Conservation (phyloP, 257 asterid species). For the Henckelia pumila region DNA sequence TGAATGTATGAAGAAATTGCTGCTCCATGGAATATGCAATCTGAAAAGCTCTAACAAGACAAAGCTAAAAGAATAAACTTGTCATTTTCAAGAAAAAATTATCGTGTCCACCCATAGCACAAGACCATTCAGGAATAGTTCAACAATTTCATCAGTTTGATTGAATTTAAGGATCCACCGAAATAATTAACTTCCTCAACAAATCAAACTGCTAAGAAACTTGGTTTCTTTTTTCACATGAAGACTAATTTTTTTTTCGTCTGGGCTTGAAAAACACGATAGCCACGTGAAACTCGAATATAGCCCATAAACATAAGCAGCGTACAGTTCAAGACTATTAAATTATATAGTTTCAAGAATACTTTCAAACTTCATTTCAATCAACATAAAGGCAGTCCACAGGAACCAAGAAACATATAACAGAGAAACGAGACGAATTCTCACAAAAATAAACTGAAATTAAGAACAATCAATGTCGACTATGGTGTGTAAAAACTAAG, state of each 20-base stretch:
- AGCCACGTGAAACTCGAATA: too few relatives aligned
- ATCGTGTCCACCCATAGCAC: background rate
- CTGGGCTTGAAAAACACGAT: background rate
- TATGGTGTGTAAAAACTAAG: background rate
- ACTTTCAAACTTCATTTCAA: too few relatives aligned
- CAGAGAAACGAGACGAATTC: background rate
- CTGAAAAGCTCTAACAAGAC: background rate
- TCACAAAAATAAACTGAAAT: background rate
- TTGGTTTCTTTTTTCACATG: background rate
- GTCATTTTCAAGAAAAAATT: background rate
- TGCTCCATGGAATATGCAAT: background rate
- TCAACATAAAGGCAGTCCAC: too few relatives aligned
- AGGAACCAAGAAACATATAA: too few relatives aligned
- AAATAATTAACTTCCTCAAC: background rate
- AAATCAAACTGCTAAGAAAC: background rate
- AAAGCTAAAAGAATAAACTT: background rate
- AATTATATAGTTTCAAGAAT: too few relatives aligned
- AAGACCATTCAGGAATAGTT: background rate
- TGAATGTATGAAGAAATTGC: background rate
- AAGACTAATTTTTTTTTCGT: slow-evolving; percentile 3
- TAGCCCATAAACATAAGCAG: too few relatives aligned
- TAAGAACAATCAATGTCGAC: background rate
- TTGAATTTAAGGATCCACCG: background rate
- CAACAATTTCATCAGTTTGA: background rate
- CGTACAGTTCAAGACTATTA: too few relatives aligned